These are phyloP conservation scores for Gastrodia elata DNA, from an alignment of 106 monocot genomes.

Conservation along the genomic window DNA sequence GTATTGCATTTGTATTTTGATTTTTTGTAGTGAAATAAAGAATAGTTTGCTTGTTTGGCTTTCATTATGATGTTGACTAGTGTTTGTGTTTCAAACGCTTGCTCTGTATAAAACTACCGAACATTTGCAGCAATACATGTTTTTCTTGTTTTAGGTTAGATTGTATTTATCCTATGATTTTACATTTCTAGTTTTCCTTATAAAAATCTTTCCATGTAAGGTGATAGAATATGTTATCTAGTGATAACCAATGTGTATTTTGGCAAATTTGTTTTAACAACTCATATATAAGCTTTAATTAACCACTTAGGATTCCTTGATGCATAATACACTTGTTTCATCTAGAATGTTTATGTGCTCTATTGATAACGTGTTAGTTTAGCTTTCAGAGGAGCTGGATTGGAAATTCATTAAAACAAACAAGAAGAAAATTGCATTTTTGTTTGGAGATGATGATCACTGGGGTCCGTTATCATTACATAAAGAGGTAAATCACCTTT, in stretches of 20 bases:
- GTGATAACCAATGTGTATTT: background rate
- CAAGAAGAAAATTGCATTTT: slow-evolving; percentile 43
- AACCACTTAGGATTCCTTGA: background rate
- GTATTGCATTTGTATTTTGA: too few relatives aligned
- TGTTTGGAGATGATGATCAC: slow-evolving; percentile 85
- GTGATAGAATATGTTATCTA: background rate
- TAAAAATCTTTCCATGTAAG: background rate
- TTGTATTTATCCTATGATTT: background rate
- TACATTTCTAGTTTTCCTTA: background rate
- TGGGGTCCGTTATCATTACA: slow-evolving; percentile 76
- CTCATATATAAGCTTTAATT: background rate
- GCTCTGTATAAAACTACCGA: too few relatives aligned
- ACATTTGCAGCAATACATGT: background rate
- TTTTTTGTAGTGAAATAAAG: too few relatives aligned
- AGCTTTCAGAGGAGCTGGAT: slow-evolving; percentile 74
- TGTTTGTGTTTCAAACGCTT: background rate
- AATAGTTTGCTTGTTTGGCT: background rate
- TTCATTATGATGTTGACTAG: background rate
- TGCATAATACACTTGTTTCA: too few relatives aligned
- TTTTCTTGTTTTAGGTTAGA: background rate
- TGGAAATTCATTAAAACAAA: slow-evolving; percentile 72
- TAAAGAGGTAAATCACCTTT: slow-evolving; percentile 52
- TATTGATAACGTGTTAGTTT: slow-evolving; percentile 5
- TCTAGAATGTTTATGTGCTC: background rate
- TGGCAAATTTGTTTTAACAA: background rate